phyloP scores from a whole-genome alignment of 345 rosid species.

The Brassica juncea region DNA sequence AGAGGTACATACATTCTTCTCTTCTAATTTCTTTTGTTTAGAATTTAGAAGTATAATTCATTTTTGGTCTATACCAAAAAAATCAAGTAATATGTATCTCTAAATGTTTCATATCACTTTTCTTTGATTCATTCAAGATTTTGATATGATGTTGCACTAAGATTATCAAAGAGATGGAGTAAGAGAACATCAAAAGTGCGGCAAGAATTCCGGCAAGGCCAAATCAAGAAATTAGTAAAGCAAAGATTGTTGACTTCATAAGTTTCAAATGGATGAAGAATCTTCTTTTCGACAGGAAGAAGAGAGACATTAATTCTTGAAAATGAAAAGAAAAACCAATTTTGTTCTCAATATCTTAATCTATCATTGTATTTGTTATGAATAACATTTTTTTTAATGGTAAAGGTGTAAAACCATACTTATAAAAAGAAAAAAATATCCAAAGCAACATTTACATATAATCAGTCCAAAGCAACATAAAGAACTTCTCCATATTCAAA shows the following conservation, averaged over 20 bases:
- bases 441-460: background rate
- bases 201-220: conserved; percentile 37
- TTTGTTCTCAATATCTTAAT: conserved; percentile 1
- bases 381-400: background rate
- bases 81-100: background rate
- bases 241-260: conserved; percentile 41
- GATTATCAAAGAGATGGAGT: conserved; percentile 46
- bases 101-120: background rate
- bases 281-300: conserved; percentile 43
- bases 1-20: conserved; percentile 2
- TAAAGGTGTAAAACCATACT: background rate
- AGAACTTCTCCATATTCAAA: conserved; percentile 8
- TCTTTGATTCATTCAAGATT: background rate
- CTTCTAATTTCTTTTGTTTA: background rate
- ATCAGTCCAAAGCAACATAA: background rate
- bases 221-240: conserved; percentile 39
- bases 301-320: conserved; percentile 24
- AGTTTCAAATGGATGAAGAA: conserved; percentile 61
- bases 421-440: background rate
- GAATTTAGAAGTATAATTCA: background rate
- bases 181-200: conserved; percentile 44
- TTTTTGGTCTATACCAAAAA: background rate
- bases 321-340: background rate
- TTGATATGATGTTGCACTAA: background rate
- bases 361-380: conserved; percentile 9